These are phyloP conservation scores for Pseudogymnoascus sp. DNA, from an alignment of 2,329 filamentous ascomycete genomes.

Conservation along the genomic window DNA sequence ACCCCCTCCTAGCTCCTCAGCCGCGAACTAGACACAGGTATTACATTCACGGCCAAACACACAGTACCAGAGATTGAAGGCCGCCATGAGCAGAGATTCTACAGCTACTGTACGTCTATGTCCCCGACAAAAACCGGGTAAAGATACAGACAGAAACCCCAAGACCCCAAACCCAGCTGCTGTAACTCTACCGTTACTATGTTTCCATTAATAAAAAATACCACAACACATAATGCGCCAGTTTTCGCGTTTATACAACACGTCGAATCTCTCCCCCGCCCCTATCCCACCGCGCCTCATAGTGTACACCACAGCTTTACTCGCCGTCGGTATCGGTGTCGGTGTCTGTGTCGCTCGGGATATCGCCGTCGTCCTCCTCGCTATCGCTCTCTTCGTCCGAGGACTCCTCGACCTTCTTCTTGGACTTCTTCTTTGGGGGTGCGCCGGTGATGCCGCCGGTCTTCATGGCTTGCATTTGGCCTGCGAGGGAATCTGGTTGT, in stretches of 20 bases:
- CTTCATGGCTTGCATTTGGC: slow-evolving; percentile 84
- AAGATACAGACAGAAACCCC: neutral
- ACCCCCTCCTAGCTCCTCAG: neutral
- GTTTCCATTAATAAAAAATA: neutral
- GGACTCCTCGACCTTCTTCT: slow-evolving; percentile 50
- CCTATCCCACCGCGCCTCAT: neutral
- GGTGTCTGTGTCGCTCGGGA: slow-evolving; percentile 60
- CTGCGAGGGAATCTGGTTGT: slow-evolving; percentile 69
- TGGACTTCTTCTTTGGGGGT: slow-evolving; percentile 46
- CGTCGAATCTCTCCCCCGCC: neutral
- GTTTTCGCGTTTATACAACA: slow-evolving; percentile 2
- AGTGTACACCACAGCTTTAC: slow-evolving; percentile 16
- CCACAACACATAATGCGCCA: slow-evolving; percentile 3
- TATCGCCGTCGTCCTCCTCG: slow-evolving; percentile 56
- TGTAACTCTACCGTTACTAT: neutral
- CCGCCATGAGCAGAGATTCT: neutral
- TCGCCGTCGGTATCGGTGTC: slow-evolving; percentile 50
- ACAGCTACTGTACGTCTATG: neutral
- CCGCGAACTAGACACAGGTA: neutral
- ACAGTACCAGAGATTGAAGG: neutral
- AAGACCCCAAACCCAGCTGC: neutral
- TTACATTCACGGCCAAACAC: neutral
- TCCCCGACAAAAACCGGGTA: neutral
- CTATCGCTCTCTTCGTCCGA: slow-evolving; percentile 76
- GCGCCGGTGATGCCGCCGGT: slow-evolving; percentile 46